These are phyloP conservation scores for Salisapilia sapeloensis DNA, from an alignment of 352 stramenopile genomes.

Conservation along the genomic window DNA sequence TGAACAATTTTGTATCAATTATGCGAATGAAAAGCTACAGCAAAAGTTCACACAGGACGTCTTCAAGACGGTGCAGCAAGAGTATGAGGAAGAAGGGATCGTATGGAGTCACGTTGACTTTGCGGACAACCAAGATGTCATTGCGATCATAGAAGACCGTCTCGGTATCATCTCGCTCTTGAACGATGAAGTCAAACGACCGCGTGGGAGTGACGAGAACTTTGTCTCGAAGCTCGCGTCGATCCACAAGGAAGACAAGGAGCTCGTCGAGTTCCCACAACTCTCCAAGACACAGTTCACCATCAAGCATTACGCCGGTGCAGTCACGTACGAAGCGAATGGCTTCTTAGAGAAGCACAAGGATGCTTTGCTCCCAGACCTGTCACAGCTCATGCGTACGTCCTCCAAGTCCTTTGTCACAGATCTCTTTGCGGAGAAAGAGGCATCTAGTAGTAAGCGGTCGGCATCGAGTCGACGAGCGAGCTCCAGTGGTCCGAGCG, in stretches of 20 bases:
- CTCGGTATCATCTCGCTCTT: slow-evolving; percentile 83
- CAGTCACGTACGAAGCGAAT: slow-evolving; percentile 86
- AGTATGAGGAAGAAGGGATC: slow-evolving; percentile 93
- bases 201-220: slow-evolving; percentile 71
- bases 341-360: slow-evolving; percentile 96
- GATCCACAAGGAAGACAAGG: slow-evolving; percentile 73
- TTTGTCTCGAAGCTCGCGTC: slow-evolving; percentile 77
- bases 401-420: slow-evolving; percentile 54
- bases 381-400: slow-evolving; percentile 79
- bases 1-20: slow-evolving; percentile 77
- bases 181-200: slow-evolving; percentile 82
- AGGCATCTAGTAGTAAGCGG: slow-evolving; percentile 5
- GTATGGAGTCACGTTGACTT: slow-evolving; percentile 85
- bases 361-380: slow-evolving; percentile 86
- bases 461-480: slow-evolving; percentile 7
- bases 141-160: slow-evolving; percentile 73
- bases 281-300: slow-evolving; percentile 84
- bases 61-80: slow-evolving; percentile 86
- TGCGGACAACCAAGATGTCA: slow-evolving; percentile 80
- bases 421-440: slow-evolving; percentile 36
- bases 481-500: slow-evolving; percentile 26
- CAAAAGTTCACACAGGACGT: slow-evolving; percentile 83
- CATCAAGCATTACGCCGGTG: slow-evolving; percentile 90
- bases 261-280: slow-evolving; percentile 60
- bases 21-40: slow-evolving; percentile 70